These are phyloP conservation scores for Aschersonia sp. DNA, from an alignment of 2,329 filamentous ascomycete species.

Conservation along the genomic window DNA sequence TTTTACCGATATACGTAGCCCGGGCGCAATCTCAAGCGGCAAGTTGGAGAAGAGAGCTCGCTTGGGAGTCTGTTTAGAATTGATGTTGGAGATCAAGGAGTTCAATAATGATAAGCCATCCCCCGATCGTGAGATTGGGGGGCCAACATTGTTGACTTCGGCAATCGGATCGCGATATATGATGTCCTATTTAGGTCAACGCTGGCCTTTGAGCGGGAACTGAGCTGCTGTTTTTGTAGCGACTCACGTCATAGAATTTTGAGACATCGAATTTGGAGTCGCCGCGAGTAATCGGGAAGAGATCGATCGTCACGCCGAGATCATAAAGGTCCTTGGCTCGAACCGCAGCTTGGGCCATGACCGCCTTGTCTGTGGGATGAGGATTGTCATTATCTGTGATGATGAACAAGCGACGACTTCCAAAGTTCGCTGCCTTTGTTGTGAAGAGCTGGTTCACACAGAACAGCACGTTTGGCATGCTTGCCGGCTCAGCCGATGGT, in stretches of 20 bases:
- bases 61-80: conserved; percentile 76
- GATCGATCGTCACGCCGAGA: conserved; percentile 75
- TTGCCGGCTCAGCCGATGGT: conserved; percentile 53
- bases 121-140: conserved; percentile 50
- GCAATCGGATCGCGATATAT: conserved; percentile 68
- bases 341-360: conserved; percentile 64
- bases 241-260: conserved; percentile 77
- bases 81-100: conserved; percentile 74
- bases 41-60: conserved; percentile 75
- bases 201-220: not conserved
- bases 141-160: conserved; percentile 40
- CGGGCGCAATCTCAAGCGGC: conserved; percentile 76
- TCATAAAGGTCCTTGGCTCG: conserved; percentile 93
- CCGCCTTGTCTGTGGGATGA: conserved; percentile 55
- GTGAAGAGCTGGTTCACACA: conserved; percentile 96
- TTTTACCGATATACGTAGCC: conserved; percentile 76
- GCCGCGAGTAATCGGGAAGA: conserved; percentile 71
- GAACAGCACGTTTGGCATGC: conserved; percentile 83
- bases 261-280: conserved; percentile 62
- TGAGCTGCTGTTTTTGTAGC: not conserved
- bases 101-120: conserved; percentile 68
- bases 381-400: conserved; percentile 91
- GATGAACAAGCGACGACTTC: conserved; percentile 83
- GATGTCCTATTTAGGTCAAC: conserved; percentile 49
- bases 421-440: conserved; percentile 86